Conservation (phyloP, 139 green algal genomes). For the Edaphochlamys debaryana region DNA sequence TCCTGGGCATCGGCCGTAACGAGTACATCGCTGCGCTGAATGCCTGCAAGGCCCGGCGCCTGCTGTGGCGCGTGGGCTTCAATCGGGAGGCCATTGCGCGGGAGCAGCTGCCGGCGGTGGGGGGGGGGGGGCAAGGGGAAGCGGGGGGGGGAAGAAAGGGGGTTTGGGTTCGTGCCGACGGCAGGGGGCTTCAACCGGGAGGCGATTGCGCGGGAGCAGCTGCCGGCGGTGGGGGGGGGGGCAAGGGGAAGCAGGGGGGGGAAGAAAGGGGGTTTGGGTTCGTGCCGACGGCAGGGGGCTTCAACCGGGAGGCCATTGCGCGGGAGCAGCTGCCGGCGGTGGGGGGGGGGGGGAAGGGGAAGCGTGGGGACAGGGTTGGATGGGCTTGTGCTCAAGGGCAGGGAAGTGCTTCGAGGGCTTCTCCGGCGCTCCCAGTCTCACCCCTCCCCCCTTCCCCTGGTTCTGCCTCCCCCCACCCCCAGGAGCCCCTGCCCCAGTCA, state of each 20-base stretch:
- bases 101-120: constrained; percentile 27
- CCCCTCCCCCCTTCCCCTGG: no score
- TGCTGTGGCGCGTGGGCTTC: constrained; percentile 59
- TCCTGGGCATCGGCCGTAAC: constrained; percentile 91
- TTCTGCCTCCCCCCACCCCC: no score
- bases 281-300: not conserved
- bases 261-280: not conserved
- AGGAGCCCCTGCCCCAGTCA: not conserved
- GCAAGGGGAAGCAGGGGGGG: not conserved
- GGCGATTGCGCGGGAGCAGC: constrained; percentile 21
- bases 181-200: constrained; percentile 21
- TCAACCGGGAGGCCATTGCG: constrained; percentile 30
- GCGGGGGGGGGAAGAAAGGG: not conserved
- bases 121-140: not conserved
- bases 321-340: constrained; percentile 30
- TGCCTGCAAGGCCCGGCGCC: constrained; percentile 73
- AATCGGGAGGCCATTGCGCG: constrained; percentile 26
- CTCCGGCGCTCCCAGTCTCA: no score
- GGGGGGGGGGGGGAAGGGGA: not conserved
- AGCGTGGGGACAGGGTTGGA: no score
- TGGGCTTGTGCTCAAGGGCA: no score
- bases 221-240: constrained; percentile 15
- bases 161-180: not conserved
- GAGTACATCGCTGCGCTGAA: constrained; percentile 96
- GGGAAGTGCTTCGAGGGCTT: no score